A percentile compares a stretch with the other conserved stretches of the same genome.
phyloP scores from a whole-genome alignment of 2,329 filamentous ascomycete genomes.

The Fusarium nisikadoi region DNA sequence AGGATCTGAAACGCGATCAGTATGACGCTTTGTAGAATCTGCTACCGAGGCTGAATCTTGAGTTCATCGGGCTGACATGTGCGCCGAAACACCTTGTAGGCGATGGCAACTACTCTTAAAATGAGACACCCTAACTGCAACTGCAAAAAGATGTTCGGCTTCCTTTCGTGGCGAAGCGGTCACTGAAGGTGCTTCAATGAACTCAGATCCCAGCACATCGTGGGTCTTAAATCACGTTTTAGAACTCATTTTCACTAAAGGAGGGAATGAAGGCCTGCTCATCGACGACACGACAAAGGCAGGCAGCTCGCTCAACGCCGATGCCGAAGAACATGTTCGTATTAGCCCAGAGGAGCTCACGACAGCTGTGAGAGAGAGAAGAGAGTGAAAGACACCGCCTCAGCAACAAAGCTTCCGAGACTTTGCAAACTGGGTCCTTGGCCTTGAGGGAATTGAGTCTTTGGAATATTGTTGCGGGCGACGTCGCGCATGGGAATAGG shows the following conservation, averaged over 20 bases:
- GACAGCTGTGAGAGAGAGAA: neutral
- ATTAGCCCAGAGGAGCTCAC: fast-evolving
- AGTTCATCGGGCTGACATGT: conserved; percentile 5
- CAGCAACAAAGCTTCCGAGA: neutral
- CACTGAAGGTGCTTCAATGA: neutral
- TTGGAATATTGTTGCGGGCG: neutral
- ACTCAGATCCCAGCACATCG: neutral
- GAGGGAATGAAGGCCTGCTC: fast-evolving
- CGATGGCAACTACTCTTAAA: fast-evolving
- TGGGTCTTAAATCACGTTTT: neutral
- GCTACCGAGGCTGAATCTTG: neutral
- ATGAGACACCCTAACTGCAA: fast-evolving
- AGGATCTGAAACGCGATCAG: neutral
- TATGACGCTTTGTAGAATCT: neutral
- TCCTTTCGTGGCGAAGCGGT: neutral
- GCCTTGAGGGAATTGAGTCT: fast-evolving
- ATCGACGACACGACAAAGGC: neutral
- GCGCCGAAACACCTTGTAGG: neutral
- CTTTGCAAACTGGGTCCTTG: neutral
- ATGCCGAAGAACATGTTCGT: fast-evolving
- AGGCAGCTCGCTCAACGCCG: fast-evolving
- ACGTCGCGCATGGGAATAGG: neutral
- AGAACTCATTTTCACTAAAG: neutral
- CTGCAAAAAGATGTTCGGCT: neutral
- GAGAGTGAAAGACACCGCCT: neutral